Base-by-base conservation (phyloP, 2,329 filamentous ascomycete genomes). In the Scedosporium aurantiacum region DNA sequence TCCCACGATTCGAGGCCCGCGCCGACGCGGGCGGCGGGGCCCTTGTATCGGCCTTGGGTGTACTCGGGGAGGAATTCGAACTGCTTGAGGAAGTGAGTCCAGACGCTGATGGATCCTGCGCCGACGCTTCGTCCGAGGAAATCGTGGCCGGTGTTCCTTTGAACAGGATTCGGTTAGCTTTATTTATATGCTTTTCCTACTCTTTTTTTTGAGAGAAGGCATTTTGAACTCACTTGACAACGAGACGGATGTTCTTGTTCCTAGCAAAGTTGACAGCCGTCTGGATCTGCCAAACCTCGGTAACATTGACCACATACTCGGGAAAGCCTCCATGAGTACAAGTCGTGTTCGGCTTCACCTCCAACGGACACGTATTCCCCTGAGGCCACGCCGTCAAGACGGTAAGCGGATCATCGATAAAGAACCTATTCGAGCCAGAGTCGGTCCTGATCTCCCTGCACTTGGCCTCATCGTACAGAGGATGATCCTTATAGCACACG, bases 1-100 rank as follows among this genome's bases (percentile, higher is more conserved):
- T 85, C 80, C 25, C 68, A 73, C 0, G 74, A 80, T 50, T 77
- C 73, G 0, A 84, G 75, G 43, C 83, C 83, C 4, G 82, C 78
- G 2, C 78, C 81, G 32, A 85, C 66, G 23, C 75, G 81, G n/a
- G 83, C 71, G 0, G 81, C 81, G 16, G 72, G 72, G 6, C 82
- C 82, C 0, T 63, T 69, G 67, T 85, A 86, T 40, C 71, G 63
- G 2, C 66, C 40, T 21, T 72, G 68, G 4, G 70, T 68, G 57
- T 74, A 80, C 66, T 75, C 72, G 56, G 73, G 68, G 23, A 75
- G 67, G 64, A 78, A 75, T 25, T 75, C 62, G 27, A 77, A 73
- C 25, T 72, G 66, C 68, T 78, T 75, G 60, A 77, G 65, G 61
- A 69, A 64, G 63, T 76, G 72, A 4, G 70, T 76, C 71, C 74